Base-by-base conservation (phyloP, 2,329 filamentous ascomycete species). In the Fusarium haematococcum region DNA sequence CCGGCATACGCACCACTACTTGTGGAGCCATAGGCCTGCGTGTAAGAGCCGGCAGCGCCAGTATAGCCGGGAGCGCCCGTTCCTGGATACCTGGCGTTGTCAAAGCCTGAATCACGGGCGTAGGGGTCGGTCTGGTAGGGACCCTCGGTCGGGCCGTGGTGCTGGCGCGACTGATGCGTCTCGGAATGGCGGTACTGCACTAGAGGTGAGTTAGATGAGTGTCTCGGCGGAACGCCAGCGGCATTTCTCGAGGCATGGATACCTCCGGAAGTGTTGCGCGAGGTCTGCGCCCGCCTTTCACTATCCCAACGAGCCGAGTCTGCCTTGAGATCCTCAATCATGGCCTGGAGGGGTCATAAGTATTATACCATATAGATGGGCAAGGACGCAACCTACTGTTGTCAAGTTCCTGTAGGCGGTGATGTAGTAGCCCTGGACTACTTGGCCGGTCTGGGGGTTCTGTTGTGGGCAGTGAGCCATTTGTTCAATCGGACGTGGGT, bases 381-480 rank as follows among this genome's bases (percentile, higher is more conserved):
- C 32, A 10, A 56, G 23, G 35, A 27, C 9, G 32, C 8, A 54
- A 85, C 91, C 85, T 88, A 95, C 93, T 79, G 92, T 91, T 77
- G 93, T 95, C 80, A 95, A 84, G 81, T 94, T 94, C 73, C 93
- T 90, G 83, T 95, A 95, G 71, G 92, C 93, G 58, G 91, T 94
- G 81, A 95, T 94, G 83, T 91, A 94, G 85, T 93, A 95, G 77
- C 93, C 93, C 79, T 90, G 88, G 72, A 91, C 91, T 74, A 89
- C 85, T 84, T 93, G 88, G 76, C 88, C 86, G 66, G 82, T 88
- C 77, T 87, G 82, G 23, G 88, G 86, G 80, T 90, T 89, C 88
- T 90, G 68, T 69, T 56, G 45, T 57, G 25, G 35, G 20, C 20
- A 39, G 75, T 79, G 70, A 79, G 78, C 76, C 67, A 77, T 79